A percentile compares a stretch with the other conserved stretches of the same genome.
Evolutionary conservation across 441 rosid genomes (phyloP).

Genomic region (Adansonia rubrostipa): DNA sequence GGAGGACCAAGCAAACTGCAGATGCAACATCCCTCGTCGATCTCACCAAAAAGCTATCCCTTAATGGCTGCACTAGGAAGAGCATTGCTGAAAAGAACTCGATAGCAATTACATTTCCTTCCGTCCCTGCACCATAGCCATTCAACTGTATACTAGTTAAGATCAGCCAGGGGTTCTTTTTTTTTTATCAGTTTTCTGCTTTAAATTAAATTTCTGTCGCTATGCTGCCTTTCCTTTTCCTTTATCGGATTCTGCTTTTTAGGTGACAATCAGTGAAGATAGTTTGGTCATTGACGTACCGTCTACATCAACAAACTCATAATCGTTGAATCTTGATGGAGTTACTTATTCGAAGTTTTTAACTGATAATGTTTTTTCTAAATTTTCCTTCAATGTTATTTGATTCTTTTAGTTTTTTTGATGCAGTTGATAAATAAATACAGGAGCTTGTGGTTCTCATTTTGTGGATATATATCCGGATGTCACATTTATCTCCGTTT

Average conservation of each 20-base stretch:
- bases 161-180: not conserved
- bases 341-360: not conserved
- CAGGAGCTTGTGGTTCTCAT: too few species aligned
- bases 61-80: conserved; percentile 39
- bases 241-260: not conserved
- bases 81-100: conserved; percentile 32
- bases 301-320: not conserved
- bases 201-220: not conserved
- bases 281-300: not conserved
- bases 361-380: too few species aligned
- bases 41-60: conserved; percentile 58
- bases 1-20: conserved; percentile 24
- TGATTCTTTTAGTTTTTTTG: too few species aligned
- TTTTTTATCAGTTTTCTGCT: not conserved
- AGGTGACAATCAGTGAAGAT: not conserved
- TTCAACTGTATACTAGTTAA: not conserved
- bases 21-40: conserved; percentile 46
- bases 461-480: too few species aligned
- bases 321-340: not conserved
- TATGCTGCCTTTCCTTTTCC: not conserved
- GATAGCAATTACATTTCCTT: conserved; percentile 27
- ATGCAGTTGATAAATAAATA: too few species aligned
- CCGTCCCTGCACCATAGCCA: conserved; percentile 29
- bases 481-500: too few species aligned
- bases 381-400: too few species aligned